Conservation (phyloP, 2,329 filamentous ascomycete species). For the Domatiomyces catenatus region DNA sequence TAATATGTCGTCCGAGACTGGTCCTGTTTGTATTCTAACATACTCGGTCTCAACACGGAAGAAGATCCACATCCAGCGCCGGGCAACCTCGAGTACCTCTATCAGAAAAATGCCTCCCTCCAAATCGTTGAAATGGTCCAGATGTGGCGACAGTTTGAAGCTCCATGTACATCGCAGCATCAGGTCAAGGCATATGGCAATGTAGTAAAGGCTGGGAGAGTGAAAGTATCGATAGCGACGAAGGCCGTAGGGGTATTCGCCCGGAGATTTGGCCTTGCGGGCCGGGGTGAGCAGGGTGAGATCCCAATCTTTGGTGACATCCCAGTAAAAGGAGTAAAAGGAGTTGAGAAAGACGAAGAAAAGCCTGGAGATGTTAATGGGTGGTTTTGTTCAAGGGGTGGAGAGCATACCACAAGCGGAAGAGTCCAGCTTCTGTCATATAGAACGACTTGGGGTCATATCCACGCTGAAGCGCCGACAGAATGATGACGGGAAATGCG, state of each 20-base stretch:
- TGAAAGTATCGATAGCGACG: conserved; percentile 60
- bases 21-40: conserved; percentile 43
- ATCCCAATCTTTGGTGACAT: conserved; percentile 93
- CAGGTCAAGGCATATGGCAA: conserved; percentile 62
- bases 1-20: conserved; percentile 52
- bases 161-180: conserved; percentile 80
- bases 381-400: background rate
- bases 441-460: conserved; percentile 37
- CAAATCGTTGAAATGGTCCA: conserved; percentile 71
- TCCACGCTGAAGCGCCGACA: conserved; percentile 59
- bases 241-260: conserved; percentile 61
- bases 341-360: conserved; percentile 66
- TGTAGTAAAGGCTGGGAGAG: conserved; percentile 62
- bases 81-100: conserved; percentile 69
- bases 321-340: conserved; percentile 96
- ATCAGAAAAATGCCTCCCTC: conserved; percentile 81
- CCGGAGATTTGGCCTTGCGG: conserved; percentile 38
- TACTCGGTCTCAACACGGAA: conserved; percentile 90
- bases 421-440: conserved; percentile 40
- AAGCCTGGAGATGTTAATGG: conserved; percentile 39
- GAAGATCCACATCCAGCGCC: conserved; percentile 95
- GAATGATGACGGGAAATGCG: conserved; percentile 78
- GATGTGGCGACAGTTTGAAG: conserved; percentile 65
- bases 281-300: conserved; percentile 58
- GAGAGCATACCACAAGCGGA: conserved; percentile 37